Evolutionary conservation across 2,329 filamentous ascomycete genomes (phyloP), one percentile per base, ranked within the genome.

Genomic region (Tricladium varicosporioides): DNA sequence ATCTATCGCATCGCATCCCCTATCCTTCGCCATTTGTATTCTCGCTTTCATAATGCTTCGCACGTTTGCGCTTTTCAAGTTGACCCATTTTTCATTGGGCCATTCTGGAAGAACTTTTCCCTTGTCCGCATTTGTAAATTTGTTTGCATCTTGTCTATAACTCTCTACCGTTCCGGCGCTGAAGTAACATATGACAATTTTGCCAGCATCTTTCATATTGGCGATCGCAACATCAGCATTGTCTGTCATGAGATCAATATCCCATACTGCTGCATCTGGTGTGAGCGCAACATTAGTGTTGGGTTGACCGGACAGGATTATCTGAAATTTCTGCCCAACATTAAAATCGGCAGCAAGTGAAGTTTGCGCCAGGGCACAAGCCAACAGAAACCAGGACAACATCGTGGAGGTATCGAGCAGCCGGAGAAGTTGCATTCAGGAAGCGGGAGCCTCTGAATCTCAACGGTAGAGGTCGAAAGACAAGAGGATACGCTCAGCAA

Each of bases 161-260:
- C 83, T 69, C 71, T 91, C 88, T 64, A 80, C 89, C 7, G 82
- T 86, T 1, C 88, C 88, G 0, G 85, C 86, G 51, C 83, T 87
- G 74, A 91, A 91, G 72, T 91, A 91, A 75, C 88, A 91, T 57
- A 91, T 85, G 53, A 89, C 81, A 60, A 81, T 84, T 66, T 81
- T 81, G 8, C 78, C 80, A 27, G 76, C 65, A 2, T 63, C 61
- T 44, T 85, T 79, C 13, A 86, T 72, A 5, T 70, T 67, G 2
- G 70, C 59, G 51, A 86, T 80, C 1, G 73, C 76, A 5, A 71
- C 66, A 13, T 74, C 72, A 7, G 22, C 5, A 73, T 70, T 51
- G 80, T 82, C 68, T 87, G 65, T 18, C 69, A 64, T 11, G 68
- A 63, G 22, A 53, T 73, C 73, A 64, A 77, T 70, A 63, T 80